Conservation (phyloP, 495 filamentous ascomycete species). For the Hyaloscypha variabilis region DNA sequence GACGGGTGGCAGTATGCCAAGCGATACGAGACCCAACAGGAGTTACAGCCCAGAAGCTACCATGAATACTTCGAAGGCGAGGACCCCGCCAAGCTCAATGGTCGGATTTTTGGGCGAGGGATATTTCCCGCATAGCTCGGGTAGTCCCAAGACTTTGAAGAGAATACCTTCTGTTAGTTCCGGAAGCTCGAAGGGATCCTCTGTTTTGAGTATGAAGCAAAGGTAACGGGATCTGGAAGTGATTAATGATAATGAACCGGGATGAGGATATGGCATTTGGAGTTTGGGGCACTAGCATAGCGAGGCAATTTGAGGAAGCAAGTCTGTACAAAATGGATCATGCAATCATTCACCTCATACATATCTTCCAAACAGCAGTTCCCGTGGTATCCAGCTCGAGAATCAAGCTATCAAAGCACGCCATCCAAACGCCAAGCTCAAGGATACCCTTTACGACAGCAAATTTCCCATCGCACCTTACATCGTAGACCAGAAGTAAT, state of each 20-base stretch:
- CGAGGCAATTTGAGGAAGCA: not conserved
- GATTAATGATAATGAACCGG: not conserved
- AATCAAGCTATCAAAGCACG: not conserved
- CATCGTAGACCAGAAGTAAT: slow-evolving; percentile 94
- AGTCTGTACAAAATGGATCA: slow-evolving; percentile 6
- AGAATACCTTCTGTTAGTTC: slow-evolving; percentile 17
- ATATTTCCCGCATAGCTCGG: slow-evolving; percentile 22
- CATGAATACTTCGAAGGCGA: slow-evolving; percentile 40
- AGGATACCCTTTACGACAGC: not conserved
- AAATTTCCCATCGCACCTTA: slow-evolving; percentile 40
- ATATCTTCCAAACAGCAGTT: not conserved
- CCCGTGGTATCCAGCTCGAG: slow-evolving; percentile 14
- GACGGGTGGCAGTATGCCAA: slow-evolving; percentile 24
- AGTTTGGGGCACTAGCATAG: not conserved
- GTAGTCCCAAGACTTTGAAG: slow-evolving; percentile 14
- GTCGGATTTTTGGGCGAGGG: slow-evolving; percentile 20
- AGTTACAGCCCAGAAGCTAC: slow-evolving; percentile 26
- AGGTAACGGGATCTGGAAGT: slow-evolving; percentile 9
- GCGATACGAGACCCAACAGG: slow-evolving; percentile 8
- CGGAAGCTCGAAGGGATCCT: slow-evolving; percentile 26
- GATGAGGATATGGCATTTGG: not conserved
- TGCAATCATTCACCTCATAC: slow-evolving; percentile 13
- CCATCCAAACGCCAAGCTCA: slow-evolving; percentile 6
- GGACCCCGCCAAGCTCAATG: slow-evolving; percentile 37
- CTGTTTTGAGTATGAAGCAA: slow-evolving; percentile 28